Evolutionary conservation across 768 basidiomycete species (phyloP), one percentile per base, ranked within the genome.

Genomic region (Daedalea quercina): DNA sequence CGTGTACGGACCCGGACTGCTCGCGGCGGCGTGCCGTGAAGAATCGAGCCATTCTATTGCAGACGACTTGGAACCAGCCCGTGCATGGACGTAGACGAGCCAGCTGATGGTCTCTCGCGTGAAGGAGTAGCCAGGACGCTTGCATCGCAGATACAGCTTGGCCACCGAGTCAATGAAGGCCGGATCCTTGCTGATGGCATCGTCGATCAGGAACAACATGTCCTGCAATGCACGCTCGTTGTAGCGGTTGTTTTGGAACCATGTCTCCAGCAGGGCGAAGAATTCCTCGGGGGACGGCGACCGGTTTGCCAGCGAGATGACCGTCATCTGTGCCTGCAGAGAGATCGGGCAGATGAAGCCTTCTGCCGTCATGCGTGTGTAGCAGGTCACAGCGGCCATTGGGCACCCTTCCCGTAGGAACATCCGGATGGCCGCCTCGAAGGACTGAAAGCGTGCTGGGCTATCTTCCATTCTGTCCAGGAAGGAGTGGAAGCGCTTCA

Each of bases 251-350:
- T 56, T 51, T 58, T 61, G 17, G 45, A 66, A 23, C 42, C 57
- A 33, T 42, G 59, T 44, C 57, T 63, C 19, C 1, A 61, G 52
- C n/a, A 52, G 42, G n/a, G 33, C 34, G 8, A 54, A 35, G 11
- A 66, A 47, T 15, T 54, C 25, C 20, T 53, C 33, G 13, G 62
- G 54, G 24, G 60, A 54, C 3, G 63, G 61, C 19, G 54, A 42
- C 1, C 65, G 53, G 17, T 63, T 23, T 9, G 63, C 63, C 8
- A 74, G 47, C 19, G 60, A 47, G 34, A 75, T 60, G 0, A 72
- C 70, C 12, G 71, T 51, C 59, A 81, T 70, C 47, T 70, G 71
- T 8, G 75, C 70, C 47, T 73, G 66, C 13, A 78, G 67, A 13
- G 68, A 50, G 7, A 66, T 53, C 13, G 71, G 60, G 1, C 74